Conservation (phyloP, 108 stramenopile species). For the Skeletonema tropicum region DNA sequence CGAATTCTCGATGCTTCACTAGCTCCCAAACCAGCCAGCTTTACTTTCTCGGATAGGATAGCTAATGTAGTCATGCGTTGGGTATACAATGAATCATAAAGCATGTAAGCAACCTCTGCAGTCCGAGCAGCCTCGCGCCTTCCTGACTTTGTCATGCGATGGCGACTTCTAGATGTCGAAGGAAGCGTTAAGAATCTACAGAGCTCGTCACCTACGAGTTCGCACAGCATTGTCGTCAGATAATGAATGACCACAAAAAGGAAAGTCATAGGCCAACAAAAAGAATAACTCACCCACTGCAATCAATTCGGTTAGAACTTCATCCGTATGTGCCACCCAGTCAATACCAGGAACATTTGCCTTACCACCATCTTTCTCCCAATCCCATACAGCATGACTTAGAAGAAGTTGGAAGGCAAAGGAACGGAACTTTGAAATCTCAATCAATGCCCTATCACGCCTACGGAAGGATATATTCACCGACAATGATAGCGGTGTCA, state of each 20-base stretch:
- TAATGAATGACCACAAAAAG: no score
- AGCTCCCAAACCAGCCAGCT: conserved; percentile 61
- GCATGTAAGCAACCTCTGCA: conserved; percentile 46
- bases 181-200: conserved; percentile 72
- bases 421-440: conserved; percentile 55
- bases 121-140: conserved; percentile 53
- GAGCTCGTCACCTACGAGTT: conserved; percentile 42
- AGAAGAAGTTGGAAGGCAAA: conserved; percentile 59
- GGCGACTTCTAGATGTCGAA: conserved; percentile 51
- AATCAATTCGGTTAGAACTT: conserved; percentile 50
- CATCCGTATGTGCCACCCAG: conserved; percentile 65
- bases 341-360: conserved; percentile 35
- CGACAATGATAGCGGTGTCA: conserved; percentile 65
- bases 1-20: conserved; percentile 78
- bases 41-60: conserved; percentile 55
- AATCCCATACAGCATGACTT: conserved; percentile 75
- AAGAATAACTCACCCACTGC: conserved; percentile 14
- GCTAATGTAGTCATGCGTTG: conserved; percentile 45
- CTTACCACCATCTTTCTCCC: conserved; percentile 46
- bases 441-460: conserved; percentile 63
- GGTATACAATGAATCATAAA: conserved; percentile 56
- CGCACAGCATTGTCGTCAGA: no score
- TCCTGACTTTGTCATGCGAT: conserved; percentile 54
- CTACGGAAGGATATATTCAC: conserved; percentile 69
- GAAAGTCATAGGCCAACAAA: no score